Evolutionary conservation across 169 alveolate genomes (phyloP), one percentile per base, ranked within the genome.

Genomic region (Theileria parva): DNA sequence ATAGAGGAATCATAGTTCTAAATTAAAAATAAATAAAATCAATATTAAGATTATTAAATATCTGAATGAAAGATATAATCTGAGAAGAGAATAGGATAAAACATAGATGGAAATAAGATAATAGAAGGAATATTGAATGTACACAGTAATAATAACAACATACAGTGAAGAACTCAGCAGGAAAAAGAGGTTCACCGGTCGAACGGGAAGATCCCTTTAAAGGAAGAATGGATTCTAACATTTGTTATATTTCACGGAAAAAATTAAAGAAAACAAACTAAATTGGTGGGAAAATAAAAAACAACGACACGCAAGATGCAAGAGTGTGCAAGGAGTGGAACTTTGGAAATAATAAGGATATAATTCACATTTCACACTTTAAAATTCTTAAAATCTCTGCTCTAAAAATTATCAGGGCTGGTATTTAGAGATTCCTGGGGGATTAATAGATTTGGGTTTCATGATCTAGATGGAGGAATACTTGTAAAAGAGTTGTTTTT

Each of bases 121-220:
- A 23, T 21, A 0, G 23, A 39, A 19, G 19, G 21, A 28, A 65
- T 6, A 69, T 17, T 7, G 15, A 37, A 57, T 15, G 19, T 27
- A 23, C 12, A 32, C 34, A 27, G 21, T 21, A 19, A 0, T 6
- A 25, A 59, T 27, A 64, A 64, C 0, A 11, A 79, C 87, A 55
- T 27, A 79, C 87, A 30, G 70, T 79, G 51, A 79, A 79, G 32
- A 79, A 51, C 28, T 12, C 59, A 3, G 87, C 68, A 9, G 71
- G 9, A 17, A 79, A 75, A 13, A 79, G 59, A 25, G 88, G 88
- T 50, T 76, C 88, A 37, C 74, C 85, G 8, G 80, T 73, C 11
- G 77, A 50, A 59, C 81, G 0, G 66, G 48, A 15, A n/a, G 34
- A 8, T 11, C 63, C 28, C 34, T 76, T 69, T 25, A 70, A 2